A percentile compares a stretch with the other conserved stretches of the same genome.
phyloP scores from a whole-genome alignment of 1,139 yeast species.

The Spencermartinsiella ligniputridi region DNA sequence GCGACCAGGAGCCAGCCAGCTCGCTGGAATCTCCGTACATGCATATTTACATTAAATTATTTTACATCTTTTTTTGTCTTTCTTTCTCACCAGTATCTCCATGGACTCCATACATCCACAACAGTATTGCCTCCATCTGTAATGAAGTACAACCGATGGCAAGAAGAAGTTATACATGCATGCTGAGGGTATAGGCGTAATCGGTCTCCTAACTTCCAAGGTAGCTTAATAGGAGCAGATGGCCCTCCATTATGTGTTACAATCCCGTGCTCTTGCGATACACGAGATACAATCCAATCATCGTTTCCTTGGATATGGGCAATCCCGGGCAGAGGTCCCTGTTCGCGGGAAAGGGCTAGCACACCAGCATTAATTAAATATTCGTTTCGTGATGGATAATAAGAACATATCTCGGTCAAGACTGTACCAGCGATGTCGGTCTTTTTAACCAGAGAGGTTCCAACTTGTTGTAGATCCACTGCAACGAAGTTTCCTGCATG shows the following conservation, averaged over 20 bases:
- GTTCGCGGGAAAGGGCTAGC: conserved; percentile 60
- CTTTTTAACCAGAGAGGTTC: conserved; percentile 51
- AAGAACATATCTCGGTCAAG: conserved; percentile 57
- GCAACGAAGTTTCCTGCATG: conserved; percentile 76
- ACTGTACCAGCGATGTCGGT: conserved; percentile 51
- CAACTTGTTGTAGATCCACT: conserved; percentile 68
- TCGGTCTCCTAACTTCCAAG: conserved; percentile 47
- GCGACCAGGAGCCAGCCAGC: too few species aligned
- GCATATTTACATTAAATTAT: too few species aligned
- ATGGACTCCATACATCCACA: conserved; percentile 67
- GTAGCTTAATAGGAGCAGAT: conserved; percentile 42
- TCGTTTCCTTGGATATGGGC: conserved; percentile 42
- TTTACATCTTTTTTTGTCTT: too few species aligned
- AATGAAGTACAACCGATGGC: conserved; percentile 54
- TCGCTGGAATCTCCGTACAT: too few species aligned
- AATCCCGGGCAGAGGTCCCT: conserved; percentile 44
- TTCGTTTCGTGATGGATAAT: conserved; percentile 56
- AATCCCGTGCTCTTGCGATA: conserved; percentile 54
- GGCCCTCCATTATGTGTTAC: conserved; percentile 41
- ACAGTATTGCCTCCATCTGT: conserved; percentile 47
- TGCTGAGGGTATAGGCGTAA: conserved; percentile 63
- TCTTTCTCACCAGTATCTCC: conserved; percentile 44
- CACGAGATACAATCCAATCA: conserved; percentile 47
- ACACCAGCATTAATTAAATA: conserved; percentile 68
- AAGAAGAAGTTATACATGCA: conserved; percentile 63